Base-by-base conservation (phyloP, 345 rosid genomes). In the Xanthoceras sorbifolium region DNA sequence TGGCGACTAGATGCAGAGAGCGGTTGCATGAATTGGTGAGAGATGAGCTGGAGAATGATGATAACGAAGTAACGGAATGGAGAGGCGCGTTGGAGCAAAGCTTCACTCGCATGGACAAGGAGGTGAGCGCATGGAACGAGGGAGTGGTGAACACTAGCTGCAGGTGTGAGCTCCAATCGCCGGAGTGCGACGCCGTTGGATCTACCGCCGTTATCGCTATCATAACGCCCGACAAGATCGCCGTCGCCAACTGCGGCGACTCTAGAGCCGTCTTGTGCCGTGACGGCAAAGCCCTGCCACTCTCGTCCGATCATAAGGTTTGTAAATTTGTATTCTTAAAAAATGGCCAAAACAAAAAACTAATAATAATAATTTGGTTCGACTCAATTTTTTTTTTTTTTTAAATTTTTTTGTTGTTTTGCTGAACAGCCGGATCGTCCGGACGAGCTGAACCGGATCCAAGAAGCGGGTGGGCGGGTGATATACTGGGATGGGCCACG, bases 181-280 rank as follows among this genome's bases (percentile, higher is more conserved):
- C 94, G 1, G 89, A 87, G 52, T 88, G 90, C 73, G 92, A 91
- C 29, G 94, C 97, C 14, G 97, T 90, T 1, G 99, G 98, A 65
- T 94, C 99, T 5, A 97, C 98, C 1, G 97, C 97, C 1, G 94
- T 92, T 26, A 92, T 89, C 42, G 90, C 97, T 0, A 82, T 97
- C 52, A 76, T 97, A 38, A 91, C 92, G 3, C 89, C 84, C 3
- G 89, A 88, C 15, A 88, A 91, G 79, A 88, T 94, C 1, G 20
- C 92, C 5, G 90, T 92, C 12, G 91, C 99, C 4, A 97, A 97
- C 59, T 92, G 98, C 44, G 99, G 99, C 3, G 99, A 96, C 64
- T 96, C 99, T 0, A 87, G 99, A 54, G 98, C 98, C 0, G 94
- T 96, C 66, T 88, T 94, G n/a, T 92, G 89, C 28, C 92, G 97